Base-by-base conservation (phyloP, 495 filamentous ascomycete species). In the Penicillium robsamsonii region DNA sequence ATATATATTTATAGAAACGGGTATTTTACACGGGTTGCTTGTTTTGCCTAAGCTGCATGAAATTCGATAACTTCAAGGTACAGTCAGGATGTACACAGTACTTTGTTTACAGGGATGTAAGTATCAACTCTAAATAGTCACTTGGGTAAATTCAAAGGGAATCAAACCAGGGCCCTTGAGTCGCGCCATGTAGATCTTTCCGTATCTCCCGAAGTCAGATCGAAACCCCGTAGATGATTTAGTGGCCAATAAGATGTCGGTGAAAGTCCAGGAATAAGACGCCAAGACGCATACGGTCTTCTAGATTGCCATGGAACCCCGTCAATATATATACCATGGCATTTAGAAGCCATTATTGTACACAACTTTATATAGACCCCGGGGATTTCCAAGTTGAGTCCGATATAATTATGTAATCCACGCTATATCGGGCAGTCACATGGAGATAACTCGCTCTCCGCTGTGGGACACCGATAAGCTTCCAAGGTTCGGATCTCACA, bases 401-500 rank as follows among this genome's bases (percentile, higher is more conserved):
- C 18, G 41, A 22, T 42, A 46, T 47, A 11, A 31, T 31, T 47
- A 47, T 18, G 4, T 31, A 31, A 47, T 11, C 27, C 8, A 6
- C 31, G 22, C 35, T 30, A 13, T 24, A 8, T 13, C 46, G 20
- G 17, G 6, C n/a, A 42, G 35, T 52, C 50, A 52, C 50, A 42
- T 52, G 50, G 25, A 20, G 50, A 52, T 52, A 52, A 22, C 38
- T 6, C 5, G n/a, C 50, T 42, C 50, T 52, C 50, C 50, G 50
- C 50, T 41, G 50, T 43, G 50, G 50, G 50, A 52, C 50, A 22
- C 13, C 50, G 50, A 52, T 52, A 52, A 52, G 49, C 24, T 52
- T 37, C 49, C 42, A 52, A 52, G 49, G 15, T 52, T 37, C 49
- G 40, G 47, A 50, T 51, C 49, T 27, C 49, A 50, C 37, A 52